Base-by-base conservation (phyloP, 169 alveolate genomes). In the Plasmodium cynomolgi region DNA sequence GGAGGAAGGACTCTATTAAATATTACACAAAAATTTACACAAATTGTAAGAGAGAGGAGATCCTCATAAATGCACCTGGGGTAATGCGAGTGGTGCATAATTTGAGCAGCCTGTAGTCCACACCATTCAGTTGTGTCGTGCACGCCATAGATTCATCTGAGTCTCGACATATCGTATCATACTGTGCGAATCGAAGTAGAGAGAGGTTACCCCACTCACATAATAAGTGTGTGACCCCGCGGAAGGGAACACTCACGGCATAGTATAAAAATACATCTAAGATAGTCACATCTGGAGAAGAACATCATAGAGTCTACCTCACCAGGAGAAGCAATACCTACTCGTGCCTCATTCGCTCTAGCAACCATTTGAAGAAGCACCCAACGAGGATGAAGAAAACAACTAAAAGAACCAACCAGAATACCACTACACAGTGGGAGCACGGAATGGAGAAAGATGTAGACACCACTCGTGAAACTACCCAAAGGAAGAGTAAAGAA, bases 351-450 rank as follows among this genome's bases (percentile, higher is more conserved):
- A 68, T 26, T 68, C 77, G 2, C 33, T 62, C 3, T 68, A 23
- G 34, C n/a, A 9, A 68, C 3, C 37, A 68, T 68, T 68, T 68
- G 37, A 26, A 26, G n/a, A 68, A 68, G 17, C n/a, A 23, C 15
- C 15, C 37, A 39, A 84, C 47, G 23, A 84, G 31, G 54, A 86
- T 86, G 93, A 86, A 86, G 47, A 86, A 77, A 20, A 77, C 71
- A 77, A 86, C 26, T 39, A 86, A 77, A 29, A 86, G 56, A 54
- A 26, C 29, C 29, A 68, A 23, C 17, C 33, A 84, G 20, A 71
- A 84, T 72, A 13, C 34, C 77, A 39, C 50, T 17, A 54, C 39
- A 41, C 44, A n/a, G 77, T 20, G 39, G 73, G 9, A 41, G 77
- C 29, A 29, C 34, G 41, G 9, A 41, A 71, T 26, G n/a, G 31